Base-by-base conservation (phyloP, 2,329 filamentous ascomycete species). In the Cladosporium sp. region DNA sequence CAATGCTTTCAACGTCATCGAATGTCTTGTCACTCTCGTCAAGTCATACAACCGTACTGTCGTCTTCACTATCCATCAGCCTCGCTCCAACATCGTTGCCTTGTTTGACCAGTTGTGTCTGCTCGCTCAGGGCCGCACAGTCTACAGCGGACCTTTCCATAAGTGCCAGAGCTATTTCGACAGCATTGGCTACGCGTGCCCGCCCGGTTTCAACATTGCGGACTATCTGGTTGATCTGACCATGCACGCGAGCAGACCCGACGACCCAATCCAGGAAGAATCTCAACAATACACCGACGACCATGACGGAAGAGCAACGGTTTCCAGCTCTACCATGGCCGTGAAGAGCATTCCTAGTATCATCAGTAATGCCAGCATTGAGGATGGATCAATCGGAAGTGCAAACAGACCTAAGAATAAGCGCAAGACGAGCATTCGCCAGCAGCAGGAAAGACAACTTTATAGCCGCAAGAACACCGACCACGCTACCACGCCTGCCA, bases 31-130 rank as follows among this genome's bases (percentile, higher is more conserved):
- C 33, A 95, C 86, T 1, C 73, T 98, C 38, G 93, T 94, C 45
- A 96, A 95, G 74, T 93, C 84, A 36, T 98, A 97, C 73, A 94
- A 96, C 71, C 82, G 94, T 53, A 98, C 94, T 1, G 90, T 98
- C 49, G 86, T 98, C 55, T 96, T 98, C 72, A 98, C 93, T 12
- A 98, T 98, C 56, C 93, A 98, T 67, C 93, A 98, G 63, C 93
- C 93, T 32, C 83, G 94, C 58, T 98, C 93, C 9, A 98, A 98
- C 69, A 98, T 98, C 62, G 93, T 97, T 18, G 93, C 93, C 8
- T 78, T 98, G 3, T 98, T 98, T 64, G 93, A 98, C 66, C 84
- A 92, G 50, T 78, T 98, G n/a, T 78, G 98, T 48, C 80, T 98
- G 12, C 76, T 98, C 38, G 93, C 93, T 2, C 85, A 89, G 57